Percentiles rank a stretch among this genome's conserved stretches.
phyloP scores from a whole-genome alignment of 2,329 filamentous ascomycete species.

The Phialophora tarda region DNA sequence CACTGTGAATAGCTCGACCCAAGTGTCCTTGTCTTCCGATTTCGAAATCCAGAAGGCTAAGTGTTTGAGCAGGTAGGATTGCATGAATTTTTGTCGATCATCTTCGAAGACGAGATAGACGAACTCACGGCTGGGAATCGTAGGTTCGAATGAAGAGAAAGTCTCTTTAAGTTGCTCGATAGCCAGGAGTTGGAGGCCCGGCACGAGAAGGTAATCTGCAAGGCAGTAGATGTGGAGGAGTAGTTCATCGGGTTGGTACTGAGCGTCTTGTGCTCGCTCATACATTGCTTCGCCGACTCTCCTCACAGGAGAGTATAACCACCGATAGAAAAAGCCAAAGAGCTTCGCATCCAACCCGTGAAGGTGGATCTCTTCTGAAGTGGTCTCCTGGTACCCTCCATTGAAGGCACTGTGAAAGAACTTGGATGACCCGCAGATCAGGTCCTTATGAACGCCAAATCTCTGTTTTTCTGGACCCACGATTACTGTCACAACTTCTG shows the following conservation, averaged over 20 bases:
- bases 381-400: neutral
- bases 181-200: slow-evolving; percentile 7
- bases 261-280: neutral
- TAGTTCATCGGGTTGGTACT: neutral
- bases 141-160: neutral
- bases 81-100: neutral
- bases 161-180: slow-evolving; percentile 5
- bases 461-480: neutral
- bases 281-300: neutral
- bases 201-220: neutral
- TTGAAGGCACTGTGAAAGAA: slow-evolving; percentile 6
- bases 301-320: slow-evolving; percentile 2
- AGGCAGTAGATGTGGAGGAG: neutral
- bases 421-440: neutral
- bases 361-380: neutral
- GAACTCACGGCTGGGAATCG: slow-evolving; percentile 6
- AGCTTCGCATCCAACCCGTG: neutral
- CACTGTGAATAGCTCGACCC: neutral
- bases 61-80: slow-evolving; percentile 6
- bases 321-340: slow-evolving; percentile 7
- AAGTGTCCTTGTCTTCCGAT: slow-evolving; percentile 1
- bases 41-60: slow-evolving; percentile 3
- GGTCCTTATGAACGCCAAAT: neutral
- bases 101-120: neutral
- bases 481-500: neutral